Percentiles rank a stretch among this genome's conserved stretches.
These are phyloP conservation scores for Pseudozyma sp. DNA, from an alignment of 1,284 basidiomycete species.

Conservation along the genomic window DNA sequence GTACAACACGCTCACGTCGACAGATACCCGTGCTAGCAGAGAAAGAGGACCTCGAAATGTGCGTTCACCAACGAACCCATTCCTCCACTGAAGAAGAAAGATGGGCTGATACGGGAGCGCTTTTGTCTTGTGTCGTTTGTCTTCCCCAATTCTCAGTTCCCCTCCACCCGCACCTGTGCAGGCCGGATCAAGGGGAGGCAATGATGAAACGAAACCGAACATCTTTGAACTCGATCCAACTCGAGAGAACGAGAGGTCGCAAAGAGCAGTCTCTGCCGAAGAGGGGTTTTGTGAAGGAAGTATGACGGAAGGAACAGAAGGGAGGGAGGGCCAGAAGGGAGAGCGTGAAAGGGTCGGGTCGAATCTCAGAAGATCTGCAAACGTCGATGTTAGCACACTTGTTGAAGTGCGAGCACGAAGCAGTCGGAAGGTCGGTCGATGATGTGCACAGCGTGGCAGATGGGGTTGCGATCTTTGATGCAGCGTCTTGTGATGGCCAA, in stretches of 20 bases:
- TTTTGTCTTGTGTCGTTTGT: constrained; percentile 39
- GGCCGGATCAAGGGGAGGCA: neutral
- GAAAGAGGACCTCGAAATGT: constrained; percentile 10
- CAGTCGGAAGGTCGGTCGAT: neutral
- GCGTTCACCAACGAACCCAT: constrained; percentile 50
- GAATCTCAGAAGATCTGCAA: neutral
- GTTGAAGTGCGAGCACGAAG: too few relatives aligned
- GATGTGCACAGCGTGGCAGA: neutral
- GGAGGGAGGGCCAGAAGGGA: too few relatives aligned
- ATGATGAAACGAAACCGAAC: constrained; percentile 40
- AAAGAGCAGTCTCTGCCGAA: constrained; percentile 53
- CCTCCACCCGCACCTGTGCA: neutral
- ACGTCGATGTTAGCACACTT: too few relatives aligned
- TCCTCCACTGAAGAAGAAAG: constrained; percentile 46
- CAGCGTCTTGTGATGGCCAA: too few relatives aligned
- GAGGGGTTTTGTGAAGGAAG: constrained; percentile 15
- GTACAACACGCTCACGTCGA: too few relatives aligned
- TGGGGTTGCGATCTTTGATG: too few relatives aligned
- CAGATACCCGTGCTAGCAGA: neutral
- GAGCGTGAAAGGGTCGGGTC: too few relatives aligned
- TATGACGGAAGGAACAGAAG: neutral
- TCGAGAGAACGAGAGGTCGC: constrained; percentile 6
- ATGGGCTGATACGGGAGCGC: constrained; percentile 51
- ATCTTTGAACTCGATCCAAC: constrained; percentile 31
- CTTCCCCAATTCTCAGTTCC: constrained; percentile 46